A percentile compares a stretch with the other conserved stretches of the same genome.
Evolutionary conservation across 805 yeast species (phyloP).

Genomic region (Scheffersomyces ergatensis): DNA sequence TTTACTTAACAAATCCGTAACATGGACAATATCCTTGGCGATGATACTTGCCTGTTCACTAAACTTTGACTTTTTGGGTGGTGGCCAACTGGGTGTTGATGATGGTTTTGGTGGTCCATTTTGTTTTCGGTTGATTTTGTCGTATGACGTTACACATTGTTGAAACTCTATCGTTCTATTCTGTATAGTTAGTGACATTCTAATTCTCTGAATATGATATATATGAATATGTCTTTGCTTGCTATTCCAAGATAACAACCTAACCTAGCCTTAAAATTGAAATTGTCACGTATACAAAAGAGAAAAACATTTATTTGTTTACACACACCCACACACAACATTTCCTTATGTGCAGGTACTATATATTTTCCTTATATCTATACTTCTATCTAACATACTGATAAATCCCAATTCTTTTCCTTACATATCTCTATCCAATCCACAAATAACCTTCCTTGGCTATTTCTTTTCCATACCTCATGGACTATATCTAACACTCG

Average conservation of each 20-base stretch:
- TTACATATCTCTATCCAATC: constrained; percentile 26
- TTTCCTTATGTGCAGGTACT: too few species aligned
- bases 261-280: too few species aligned
- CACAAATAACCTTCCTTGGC: constrained; percentile 10
- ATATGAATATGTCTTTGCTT: too few species aligned
- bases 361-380: too few species aligned
- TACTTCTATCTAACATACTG: constrained; percentile 1
- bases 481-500: constrained; percentile 13
- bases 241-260: too few species aligned
- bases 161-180: constrained; percentile 93
- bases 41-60: constrained; percentile 71
- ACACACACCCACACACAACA: too few species aligned
- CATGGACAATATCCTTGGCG: constrained; percentile 85
- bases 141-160: constrained; percentile 79
- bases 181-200: constrained; percentile 42
- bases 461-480: constrained; percentile 19
- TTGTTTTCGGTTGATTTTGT: constrained; percentile 52
- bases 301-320: too few species aligned
- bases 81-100: constrained; percentile 7
- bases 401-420: constrained; percentile 10
- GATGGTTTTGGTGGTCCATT: constrained; percentile 17
- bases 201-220: too few species aligned
- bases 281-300: too few species aligned
- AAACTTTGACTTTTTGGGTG: constrained; percentile 33
- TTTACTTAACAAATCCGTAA: constrained; percentile 76